Percentiles rank a stretch among this genome's conserved stretches.
These are phyloP conservation scores for Podaxis sp. DNA, from an alignment of 768 basidiomycete species.

Conservation along the genomic window DNA sequence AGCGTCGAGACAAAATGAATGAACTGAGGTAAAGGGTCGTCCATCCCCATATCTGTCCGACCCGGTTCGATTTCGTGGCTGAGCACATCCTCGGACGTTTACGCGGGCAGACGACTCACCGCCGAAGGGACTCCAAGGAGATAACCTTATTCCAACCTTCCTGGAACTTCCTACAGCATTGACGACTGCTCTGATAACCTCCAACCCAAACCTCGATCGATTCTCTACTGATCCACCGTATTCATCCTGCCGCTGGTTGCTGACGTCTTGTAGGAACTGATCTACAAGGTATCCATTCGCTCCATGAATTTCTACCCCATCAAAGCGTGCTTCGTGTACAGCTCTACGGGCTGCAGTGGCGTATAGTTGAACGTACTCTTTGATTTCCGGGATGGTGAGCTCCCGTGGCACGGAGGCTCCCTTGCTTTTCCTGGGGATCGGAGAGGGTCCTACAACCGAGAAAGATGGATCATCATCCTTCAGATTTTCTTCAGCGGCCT, in stretches of 20 bases:
- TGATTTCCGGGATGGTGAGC: constrained; percentile 44
- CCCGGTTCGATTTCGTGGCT: constrained; percentile 35
- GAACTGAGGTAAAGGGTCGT: constrained; percentile 44
- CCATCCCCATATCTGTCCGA: constrained; percentile 36
- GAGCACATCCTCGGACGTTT: not conserved
- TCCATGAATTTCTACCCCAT: constrained; percentile 48
- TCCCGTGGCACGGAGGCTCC: constrained; percentile 30
- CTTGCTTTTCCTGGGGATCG: constrained; percentile 15
- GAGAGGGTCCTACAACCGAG: not conserved
- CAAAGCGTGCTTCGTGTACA: constrained; percentile 62
- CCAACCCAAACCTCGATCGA: constrained; percentile 51
- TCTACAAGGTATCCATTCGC: constrained; percentile 45
- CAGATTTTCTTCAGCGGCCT: not conserved
- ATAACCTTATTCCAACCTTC: constrained; percentile 51
- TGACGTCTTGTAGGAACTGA: constrained; percentile 29
- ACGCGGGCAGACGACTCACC: constrained; percentile 22
- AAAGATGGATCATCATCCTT: not conserved
- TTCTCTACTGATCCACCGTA: constrained; percentile 63
- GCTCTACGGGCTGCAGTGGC: constrained; percentile 48
- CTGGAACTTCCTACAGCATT: constrained; percentile 47
- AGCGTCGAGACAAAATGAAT: constrained; percentile 43
- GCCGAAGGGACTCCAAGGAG: constrained; percentile 49
- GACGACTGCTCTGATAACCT: constrained; percentile 48
- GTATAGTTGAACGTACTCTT: constrained; percentile 46
- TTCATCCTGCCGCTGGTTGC: constrained; percentile 43